Base-by-base conservation (phyloP, 345 rosid genomes). In the Salix udensis region DNA sequence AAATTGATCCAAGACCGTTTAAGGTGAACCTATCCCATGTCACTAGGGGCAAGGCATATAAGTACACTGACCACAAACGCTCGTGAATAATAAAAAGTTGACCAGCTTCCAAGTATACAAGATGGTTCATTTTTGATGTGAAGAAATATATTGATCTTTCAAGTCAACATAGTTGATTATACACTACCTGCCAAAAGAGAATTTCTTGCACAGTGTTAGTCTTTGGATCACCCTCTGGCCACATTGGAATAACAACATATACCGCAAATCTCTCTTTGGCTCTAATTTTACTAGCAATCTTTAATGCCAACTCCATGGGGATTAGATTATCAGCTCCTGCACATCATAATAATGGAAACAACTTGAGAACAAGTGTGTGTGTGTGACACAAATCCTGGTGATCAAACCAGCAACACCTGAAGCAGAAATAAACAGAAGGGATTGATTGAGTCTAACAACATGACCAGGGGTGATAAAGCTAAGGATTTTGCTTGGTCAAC, bases 161-260 rank as follows among this genome's bases (percentile, higher is more conserved):
- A 46, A 26, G 39, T 24, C 72, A 58, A 42, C 28, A 31, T 24
- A 48, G 60, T 36, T 71, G 42, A 44, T 26, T 58, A 40, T 36
- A 37, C 6, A 23, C 78, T 84, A 96, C 99, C 98, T 96, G 99
- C 99, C 99, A 96, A 74, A 39, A 90, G 73, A 96, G 90, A 83
- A 96, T 94, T 89, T 96, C 99, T 87, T 94, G 99, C 87, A 91
- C 78, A 36, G 94, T 73, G 9, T 79, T 89, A 77, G 92, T 65
- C 72, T 86, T 89, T 30, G 99, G 98, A 77, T 94, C 97, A 70
- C 99, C 99, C 85, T 96, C 99, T 26, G 99, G 99, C 99, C 99
- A 96, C 93, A 96, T 70, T 4, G 99, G 99, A 70, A 96, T 81
- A 71, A 94, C 78, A n/a, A 96, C 75, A 84, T 96, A 96, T 40